Conservation (phyloP, 768 basidiomycete species). For the Cyathus striatus region DNA sequence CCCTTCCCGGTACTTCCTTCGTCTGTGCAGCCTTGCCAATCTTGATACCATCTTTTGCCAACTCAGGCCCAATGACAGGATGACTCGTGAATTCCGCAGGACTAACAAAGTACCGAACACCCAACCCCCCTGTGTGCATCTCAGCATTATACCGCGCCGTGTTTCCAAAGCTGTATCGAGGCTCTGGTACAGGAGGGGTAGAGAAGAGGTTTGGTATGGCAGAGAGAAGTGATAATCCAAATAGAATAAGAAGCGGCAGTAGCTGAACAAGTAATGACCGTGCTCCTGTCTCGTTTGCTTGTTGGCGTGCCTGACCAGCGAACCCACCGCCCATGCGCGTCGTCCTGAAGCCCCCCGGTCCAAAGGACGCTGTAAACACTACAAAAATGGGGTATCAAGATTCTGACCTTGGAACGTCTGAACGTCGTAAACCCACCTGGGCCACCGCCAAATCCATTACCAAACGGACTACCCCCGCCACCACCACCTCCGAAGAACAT, state of each 20-base stretch:
- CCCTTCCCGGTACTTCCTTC: conserved; percentile 26
- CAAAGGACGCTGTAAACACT: conserved; percentile 79
- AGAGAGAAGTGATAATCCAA: conserved; percentile 79
- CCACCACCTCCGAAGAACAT: conserved; percentile 92
- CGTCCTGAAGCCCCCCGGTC: conserved; percentile 77
- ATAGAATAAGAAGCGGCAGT: conserved; percentile 78
- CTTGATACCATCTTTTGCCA: conserved; percentile 47
- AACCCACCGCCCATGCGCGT: conserved; percentile 49
- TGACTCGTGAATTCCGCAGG: conserved; percentile 70
- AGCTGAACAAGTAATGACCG: conserved; percentile 72
- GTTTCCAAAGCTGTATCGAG: conserved; percentile 65
- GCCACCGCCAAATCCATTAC: conserved; percentile 49
- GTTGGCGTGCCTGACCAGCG: conserved; percentile 23
- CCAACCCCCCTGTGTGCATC: conserved; percentile 64
- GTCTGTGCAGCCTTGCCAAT: conserved; percentile 20
- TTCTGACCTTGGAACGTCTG: background rate
- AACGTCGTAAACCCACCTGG: conserved; percentile 35
- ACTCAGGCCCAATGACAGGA: conserved; percentile 66
- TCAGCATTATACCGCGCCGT: conserved; percentile 61
- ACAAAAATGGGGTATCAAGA: conserved; percentile 12
- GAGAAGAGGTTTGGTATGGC: conserved; percentile 74
- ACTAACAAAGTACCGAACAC: conserved; percentile 84
- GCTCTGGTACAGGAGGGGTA: conserved; percentile 68
- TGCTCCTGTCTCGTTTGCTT: conserved; percentile 33
- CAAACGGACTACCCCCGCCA: conserved; percentile 43